These are phyloP conservation scores for Lactarius akahatsu DNA, from an alignment of 768 basidiomycete species.

Conservation along the genomic window DNA sequence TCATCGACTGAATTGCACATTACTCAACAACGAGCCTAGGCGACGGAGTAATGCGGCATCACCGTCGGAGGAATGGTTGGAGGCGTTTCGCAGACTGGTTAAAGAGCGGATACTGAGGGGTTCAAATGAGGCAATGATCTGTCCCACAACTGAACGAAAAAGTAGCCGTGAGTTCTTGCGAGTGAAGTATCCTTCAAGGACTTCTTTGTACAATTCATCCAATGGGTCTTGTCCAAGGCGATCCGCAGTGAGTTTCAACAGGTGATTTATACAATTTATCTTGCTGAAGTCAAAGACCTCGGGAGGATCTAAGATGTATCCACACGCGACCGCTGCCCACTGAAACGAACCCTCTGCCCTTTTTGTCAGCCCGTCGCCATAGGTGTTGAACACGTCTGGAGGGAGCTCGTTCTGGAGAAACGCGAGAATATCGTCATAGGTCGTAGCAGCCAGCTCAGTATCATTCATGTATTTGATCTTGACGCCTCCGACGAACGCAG, in stretches of 20 bases:
- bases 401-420: background rate
- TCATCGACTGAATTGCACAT: background rate
- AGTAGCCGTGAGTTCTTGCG: background rate
- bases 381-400: background rate
- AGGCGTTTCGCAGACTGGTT: background rate
- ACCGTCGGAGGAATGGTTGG: background rate
- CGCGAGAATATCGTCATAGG: background rate
- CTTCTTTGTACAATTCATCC: background rate
- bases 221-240: background rate
- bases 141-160: constrained; percentile 5
- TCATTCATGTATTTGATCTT: background rate
- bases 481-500: background rate
- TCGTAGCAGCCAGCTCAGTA: background rate
- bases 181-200: background rate
- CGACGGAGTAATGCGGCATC: background rate
- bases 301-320: background rate
- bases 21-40: constrained; percentile 6
- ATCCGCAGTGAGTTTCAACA: background rate
- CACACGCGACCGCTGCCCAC: constrained; percentile 1
- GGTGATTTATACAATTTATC: background rate
- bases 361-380: background rate
- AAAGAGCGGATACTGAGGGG: background rate
- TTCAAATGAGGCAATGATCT: background rate
- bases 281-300: background rate
- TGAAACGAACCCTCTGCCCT: constrained; percentile 4